phyloP scores from a whole-genome alignment of 2,329 filamentous ascomycete species.

The Pseudogymnoascus sp. region DNA sequence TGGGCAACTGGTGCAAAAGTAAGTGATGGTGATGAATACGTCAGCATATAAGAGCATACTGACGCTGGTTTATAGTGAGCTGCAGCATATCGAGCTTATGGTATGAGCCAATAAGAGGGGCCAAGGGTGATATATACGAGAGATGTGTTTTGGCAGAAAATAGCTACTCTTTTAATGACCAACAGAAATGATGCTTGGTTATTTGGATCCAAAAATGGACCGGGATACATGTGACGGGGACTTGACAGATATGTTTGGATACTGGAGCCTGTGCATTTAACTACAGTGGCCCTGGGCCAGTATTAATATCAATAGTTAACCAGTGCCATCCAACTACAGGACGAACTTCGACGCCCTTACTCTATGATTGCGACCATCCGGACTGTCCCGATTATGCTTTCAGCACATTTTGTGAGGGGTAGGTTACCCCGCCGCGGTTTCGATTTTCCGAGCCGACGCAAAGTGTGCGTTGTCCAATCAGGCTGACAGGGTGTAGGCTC shows the following conservation, averaged over 20 bases:
- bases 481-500: not conserved
- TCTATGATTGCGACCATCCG: too few species aligned
- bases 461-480: not conserved
- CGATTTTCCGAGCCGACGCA: not conserved
- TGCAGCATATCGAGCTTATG: slow-evolving; percentile 1
- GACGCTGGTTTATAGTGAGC: not conserved
- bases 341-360: too few species aligned
- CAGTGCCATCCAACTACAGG: too few species aligned
- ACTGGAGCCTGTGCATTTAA: too few species aligned
- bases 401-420: not conserved
- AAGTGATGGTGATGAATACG: slow-evolving; percentile 24
- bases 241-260: too few species aligned
- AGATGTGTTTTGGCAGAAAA: not conserved
- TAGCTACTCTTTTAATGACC: not conserved
- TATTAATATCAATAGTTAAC: too few species aligned
- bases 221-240: too few species aligned
- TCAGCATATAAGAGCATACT: not conserved
- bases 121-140: not conserved
- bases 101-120: not conserved
- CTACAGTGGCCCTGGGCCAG: too few species aligned
- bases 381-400: not conserved
- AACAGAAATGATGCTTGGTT: not conserved
- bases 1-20: slow-evolving; percentile 51
- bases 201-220: too few species aligned
- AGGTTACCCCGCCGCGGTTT: not conserved